Evolutionary conservation across 2,329 filamentous ascomycete genomes (phyloP), one percentile per base, ranked within the genome.

Genomic region (Monilinia fructigena): DNA sequence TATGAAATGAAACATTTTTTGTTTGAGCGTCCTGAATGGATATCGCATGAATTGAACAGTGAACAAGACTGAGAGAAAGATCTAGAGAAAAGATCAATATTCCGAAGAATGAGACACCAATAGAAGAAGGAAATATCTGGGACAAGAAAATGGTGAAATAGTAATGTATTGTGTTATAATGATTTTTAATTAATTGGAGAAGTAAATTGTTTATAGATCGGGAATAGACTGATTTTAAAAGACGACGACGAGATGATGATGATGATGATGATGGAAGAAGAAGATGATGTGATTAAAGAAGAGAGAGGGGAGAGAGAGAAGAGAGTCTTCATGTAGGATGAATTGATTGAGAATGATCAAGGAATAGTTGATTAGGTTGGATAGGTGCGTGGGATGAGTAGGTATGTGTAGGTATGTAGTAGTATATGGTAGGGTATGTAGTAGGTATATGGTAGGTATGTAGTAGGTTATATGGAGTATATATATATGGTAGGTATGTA

Each of bases 21-120:
- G 31, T 35, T 48, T 31, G 45, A 23, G 56, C 56, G 56, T 60
- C 56, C 56, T 60, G 56, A 56, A 60, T 56, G 55, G n/a, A n/a
- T n/a, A n/a, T 35, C 31, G 31, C 31, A 35, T 35, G 31, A 35
- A 35, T 35, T 35, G 31, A 35, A 35, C 5, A 0, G 31, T 35
- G 31, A 35, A 35, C 31, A 35, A 35, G 31, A 35, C 5, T 5
- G 4, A 35, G 7, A 6, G 31, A 35, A 35, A 35, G 56, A 60
- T 60, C 56, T 42, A 35, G 31, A 60, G 42, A 60, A 12, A 23
- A 23, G 55, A 56, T 60, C 26, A 60, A 48, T 59, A 5, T 48
- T 48, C 42, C 28, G 42, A 35, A 35, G 20, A 23, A 35, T 11
- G 56, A 1, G 38, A 60, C 31, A 20, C 56, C 42, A 60, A 60